Conservation (phyloP, 371 early-diverging fungal genomes). For the Chytridium lagenaria region DNA sequence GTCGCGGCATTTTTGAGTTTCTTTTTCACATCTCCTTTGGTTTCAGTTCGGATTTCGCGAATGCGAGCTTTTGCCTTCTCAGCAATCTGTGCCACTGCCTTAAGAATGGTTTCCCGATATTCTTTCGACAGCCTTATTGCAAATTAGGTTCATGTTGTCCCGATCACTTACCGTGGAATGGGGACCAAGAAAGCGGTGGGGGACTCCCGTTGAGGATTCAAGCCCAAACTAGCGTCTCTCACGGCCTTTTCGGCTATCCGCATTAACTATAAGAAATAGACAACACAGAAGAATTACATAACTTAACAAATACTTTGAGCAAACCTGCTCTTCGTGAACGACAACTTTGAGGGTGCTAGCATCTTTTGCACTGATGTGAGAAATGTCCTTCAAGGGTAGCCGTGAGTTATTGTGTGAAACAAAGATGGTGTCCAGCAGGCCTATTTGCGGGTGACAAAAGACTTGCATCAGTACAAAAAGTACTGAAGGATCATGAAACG, state of each 20-base stretch:
- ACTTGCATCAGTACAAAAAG: neutral
- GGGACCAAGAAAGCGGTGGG: slow-evolving; percentile 68
- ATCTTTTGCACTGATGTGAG: slow-evolving; percentile 86
- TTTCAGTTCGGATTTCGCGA: slow-evolving; percentile 40
- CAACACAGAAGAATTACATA: neutral
- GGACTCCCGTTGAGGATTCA: slow-evolving; percentile 72
- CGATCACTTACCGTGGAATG: slow-evolving; percentile 76
- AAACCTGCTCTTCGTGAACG: slow-evolving; percentile 77
- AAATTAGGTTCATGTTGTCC: neutral
- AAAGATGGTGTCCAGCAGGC: slow-evolving; percentile 74
- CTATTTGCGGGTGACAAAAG: slow-evolving; percentile 38
- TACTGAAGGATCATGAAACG: neutral
- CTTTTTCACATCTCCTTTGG: slow-evolving; percentile 71
- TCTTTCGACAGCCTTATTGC: slow-evolving; percentile 74
- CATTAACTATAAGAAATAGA: slow-evolving; percentile 56
- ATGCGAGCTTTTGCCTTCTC: slow-evolving; percentile 61
- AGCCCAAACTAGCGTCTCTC: slow-evolving; percentile 77
- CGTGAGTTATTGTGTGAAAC: slow-evolving; percentile 67
- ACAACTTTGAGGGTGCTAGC: slow-evolving; percentile 83
- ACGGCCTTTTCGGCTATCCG: slow-evolving; percentile 81
- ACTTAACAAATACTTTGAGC: slow-evolving; percentile 10
- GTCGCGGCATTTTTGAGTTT: slow-evolving; percentile 56
- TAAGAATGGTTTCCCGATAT: slow-evolving; percentile 75
- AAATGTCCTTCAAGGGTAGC: slow-evolving; percentile 70
- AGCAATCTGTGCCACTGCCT: slow-evolving; percentile 67